phyloP scores from a whole-genome alignment of 2,329 filamentous ascomycete genomes.

The Alternaria sp. region DNA sequence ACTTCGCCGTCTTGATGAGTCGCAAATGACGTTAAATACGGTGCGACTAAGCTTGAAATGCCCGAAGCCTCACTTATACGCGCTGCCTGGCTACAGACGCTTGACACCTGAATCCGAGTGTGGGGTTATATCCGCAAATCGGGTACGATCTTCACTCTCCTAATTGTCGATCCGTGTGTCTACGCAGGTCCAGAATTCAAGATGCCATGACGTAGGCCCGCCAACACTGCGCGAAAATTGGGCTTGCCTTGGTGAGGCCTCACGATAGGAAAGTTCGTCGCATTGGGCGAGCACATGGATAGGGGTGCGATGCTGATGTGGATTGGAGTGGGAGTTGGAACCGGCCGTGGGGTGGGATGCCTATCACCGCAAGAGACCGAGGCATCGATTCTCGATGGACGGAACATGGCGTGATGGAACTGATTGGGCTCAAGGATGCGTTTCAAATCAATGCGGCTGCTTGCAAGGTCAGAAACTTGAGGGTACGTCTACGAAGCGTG shows the following conservation, averaged over 20 bases:
- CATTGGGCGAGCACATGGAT: slow-evolving; percentile 11
- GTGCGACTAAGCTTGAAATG: slow-evolving; percentile 10
- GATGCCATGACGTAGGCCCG: slow-evolving; percentile 22
- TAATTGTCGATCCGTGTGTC: slow-evolving; percentile 28
- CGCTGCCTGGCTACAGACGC: neutral
- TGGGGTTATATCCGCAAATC: neutral
- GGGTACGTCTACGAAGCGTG: neutral
- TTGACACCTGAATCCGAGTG: neutral
- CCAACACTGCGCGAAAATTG: slow-evolving; percentile 5
- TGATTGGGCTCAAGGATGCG: neutral
- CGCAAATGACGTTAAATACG: slow-evolving; percentile 4
- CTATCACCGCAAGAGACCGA: slow-evolving; percentile 15
- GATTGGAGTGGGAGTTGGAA: slow-evolving; percentile 9
- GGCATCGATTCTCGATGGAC: neutral
- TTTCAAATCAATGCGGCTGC: neutral
- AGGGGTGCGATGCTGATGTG: slow-evolving; percentile 3
- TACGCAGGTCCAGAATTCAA: slow-evolving; percentile 22
- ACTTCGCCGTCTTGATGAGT: slow-evolving; percentile 8
- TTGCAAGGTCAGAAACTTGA: neutral
- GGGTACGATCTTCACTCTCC: slow-evolving; percentile 12
- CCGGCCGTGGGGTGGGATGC: slow-evolving; percentile 20
- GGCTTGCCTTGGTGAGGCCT: slow-evolving; percentile 1
- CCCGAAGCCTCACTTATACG: slow-evolving; percentile 21
- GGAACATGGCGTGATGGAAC: neutral
- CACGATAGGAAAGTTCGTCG: slow-evolving; percentile 10